These are phyloP conservation scores for Termitomyces sp. DNA, from an alignment of 768 basidiomycete genomes.

Conservation along the genomic window DNA sequence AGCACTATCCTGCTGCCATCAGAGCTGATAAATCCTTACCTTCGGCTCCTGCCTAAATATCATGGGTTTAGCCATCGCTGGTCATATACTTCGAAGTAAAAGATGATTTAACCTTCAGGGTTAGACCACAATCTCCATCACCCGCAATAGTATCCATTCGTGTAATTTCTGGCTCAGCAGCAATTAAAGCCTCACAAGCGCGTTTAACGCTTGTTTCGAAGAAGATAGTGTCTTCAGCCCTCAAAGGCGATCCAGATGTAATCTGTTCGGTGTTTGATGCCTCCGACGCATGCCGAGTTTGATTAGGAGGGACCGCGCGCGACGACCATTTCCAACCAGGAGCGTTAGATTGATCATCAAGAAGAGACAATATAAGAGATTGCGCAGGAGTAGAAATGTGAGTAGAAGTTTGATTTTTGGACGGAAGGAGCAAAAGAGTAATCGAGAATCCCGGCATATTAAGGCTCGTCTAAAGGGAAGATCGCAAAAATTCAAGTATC, in stretches of 20 bases:
- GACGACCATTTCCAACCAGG: constrained; percentile 89
- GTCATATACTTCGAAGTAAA: neutral
- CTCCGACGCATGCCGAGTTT: constrained; percentile 14
- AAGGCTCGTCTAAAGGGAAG: constrained; percentile 65
- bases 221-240: constrained; percentile 33
- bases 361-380: constrained; percentile 52
- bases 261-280: constrained; percentile 4
- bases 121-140: constrained; percentile 69
- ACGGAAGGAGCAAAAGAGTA: constrained; percentile 73
- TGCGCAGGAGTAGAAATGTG: constrained; percentile 33
- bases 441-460: constrained; percentile 94
- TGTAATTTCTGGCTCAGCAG: constrained; percentile 87
- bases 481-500: neutral
- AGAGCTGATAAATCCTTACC: constrained; percentile 30
- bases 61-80: neutral
- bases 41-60: constrained; percentile 57
- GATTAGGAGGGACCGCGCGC: constrained; percentile 28
- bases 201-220: constrained; percentile 53
- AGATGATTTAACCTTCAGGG: constrained; percentile 35
- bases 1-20: neutral
- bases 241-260: constrained; percentile 15
- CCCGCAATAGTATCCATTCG: constrained; percentile 88
- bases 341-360: constrained; percentile 62
- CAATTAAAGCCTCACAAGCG: constrained; percentile 63
- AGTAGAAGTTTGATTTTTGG: constrained; percentile 29